phyloP scores from a whole-genome alignment of 2,329 filamentous ascomycete species.

The Epichloe typhina region DNA sequence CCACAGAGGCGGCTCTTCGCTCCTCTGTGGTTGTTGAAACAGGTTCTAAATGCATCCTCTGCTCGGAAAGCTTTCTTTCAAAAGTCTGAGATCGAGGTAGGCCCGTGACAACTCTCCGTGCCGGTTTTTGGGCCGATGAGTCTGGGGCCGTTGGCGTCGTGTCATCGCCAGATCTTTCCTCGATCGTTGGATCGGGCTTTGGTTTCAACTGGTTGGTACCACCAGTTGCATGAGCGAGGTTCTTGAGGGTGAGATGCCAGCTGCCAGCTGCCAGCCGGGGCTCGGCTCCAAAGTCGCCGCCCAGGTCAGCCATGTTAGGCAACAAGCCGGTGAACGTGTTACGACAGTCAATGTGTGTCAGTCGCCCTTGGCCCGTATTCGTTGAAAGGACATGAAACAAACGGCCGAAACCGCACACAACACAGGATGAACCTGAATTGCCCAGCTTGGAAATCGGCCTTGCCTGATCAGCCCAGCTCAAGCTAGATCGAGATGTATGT shows the following conservation, averaged over 20 bases:
- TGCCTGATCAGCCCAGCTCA: neutral
- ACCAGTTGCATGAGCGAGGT: conserved; percentile 13
- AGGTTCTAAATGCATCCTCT: conserved; percentile 57
- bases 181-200: conserved; percentile 1
- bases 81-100: conserved; percentile 68
- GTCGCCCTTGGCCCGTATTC: neutral
- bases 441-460: neutral
- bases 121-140: neutral
- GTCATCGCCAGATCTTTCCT: neutral
- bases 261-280: conserved; percentile 15
- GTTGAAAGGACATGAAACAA: neutral
- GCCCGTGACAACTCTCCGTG: conserved; percentile 58
- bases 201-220: conserved; percentile 6
- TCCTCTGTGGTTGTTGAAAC: conserved; percentile 50
- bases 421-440: neutral
- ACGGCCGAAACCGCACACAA: neutral
- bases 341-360: neutral
- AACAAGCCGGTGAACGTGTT: neutral
- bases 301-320: conserved; percentile 20
- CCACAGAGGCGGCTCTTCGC: conserved; percentile 58
- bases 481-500: neutral
- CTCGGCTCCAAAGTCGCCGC: conserved; percentile 16
- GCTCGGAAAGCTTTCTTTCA: conserved; percentile 71
- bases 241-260: conserved; percentile 16
- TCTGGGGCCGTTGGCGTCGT: neutral